phyloP scores from a whole-genome alignment of 306 rosid genomes.

The Dryas drummondii region DNA sequence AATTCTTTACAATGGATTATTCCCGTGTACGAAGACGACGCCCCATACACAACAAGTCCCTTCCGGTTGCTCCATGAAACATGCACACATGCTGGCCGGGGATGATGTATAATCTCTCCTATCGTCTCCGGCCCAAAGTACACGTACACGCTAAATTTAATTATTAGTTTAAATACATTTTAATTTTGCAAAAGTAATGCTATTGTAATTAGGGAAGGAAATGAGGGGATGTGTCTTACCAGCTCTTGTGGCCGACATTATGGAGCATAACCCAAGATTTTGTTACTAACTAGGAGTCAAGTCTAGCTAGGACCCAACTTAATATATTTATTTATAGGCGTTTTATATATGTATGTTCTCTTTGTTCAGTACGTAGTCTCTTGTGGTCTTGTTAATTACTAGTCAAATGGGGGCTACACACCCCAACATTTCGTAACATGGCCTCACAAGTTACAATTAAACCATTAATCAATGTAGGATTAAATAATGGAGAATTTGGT shows the following conservation, averaged over 20 bases:
- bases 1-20: conserved; percentile 69
- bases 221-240: conserved; percentile 31
- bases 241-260: conserved; percentile 38
- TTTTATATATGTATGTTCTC: conserved; percentile 8
- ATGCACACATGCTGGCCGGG: conserved; percentile 2
- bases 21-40: conserved; percentile 49
- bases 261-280: conserved; percentile 38
- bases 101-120: too few relatives aligned
- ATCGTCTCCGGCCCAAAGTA: not conserved
- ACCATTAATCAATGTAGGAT: too few relatives aligned
- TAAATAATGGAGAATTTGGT: not conserved
- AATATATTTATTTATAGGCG: too few relatives aligned
- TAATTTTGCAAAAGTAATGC: conserved; percentile 34
- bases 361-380: not conserved
- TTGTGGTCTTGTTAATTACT: conserved; percentile 6
- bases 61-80: conserved; percentile 57
- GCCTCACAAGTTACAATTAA: conserved; percentile 14
- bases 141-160: not conserved
- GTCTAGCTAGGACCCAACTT: conserved; percentile 3
- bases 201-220: conserved; percentile 23
- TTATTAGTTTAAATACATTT: not conserved
- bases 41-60: conserved; percentile 72
- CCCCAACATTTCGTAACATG: conserved; percentile 26
- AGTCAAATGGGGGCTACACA: conserved; percentile 30
- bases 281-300: conserved; percentile 27